Conservation (phyloP, 1,139 yeast species). For the Candida frijolesensis region DNA sequence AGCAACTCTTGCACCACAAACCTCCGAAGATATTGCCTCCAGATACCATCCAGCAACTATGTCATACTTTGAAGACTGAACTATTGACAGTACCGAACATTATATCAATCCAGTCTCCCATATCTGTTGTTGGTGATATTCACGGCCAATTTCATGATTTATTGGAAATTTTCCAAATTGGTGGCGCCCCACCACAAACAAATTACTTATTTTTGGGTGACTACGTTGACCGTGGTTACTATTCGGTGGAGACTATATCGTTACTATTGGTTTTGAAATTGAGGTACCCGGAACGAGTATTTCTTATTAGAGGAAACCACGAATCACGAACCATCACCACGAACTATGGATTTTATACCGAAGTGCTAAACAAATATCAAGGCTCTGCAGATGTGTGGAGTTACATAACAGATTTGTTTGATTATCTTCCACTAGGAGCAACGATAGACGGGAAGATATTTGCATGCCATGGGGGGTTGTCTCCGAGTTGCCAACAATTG, state of each 20-base stretch:
- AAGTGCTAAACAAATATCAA: conserved; percentile 81
- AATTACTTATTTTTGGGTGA: conserved; percentile 92
- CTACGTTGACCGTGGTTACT: conserved; percentile 87
- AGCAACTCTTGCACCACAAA: conserved; percentile 42
- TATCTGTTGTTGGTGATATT: conserved; percentile 97
- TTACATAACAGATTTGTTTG: conserved; percentile 89
- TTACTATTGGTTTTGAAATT: conserved; percentile 80
- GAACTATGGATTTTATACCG: conserved; percentile 94
- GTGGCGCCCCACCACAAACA: conserved; percentile 92
- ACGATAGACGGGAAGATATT: conserved; percentile 92
- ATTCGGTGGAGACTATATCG: conserved; percentile 89
- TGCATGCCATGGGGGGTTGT: conserved; percentile 94
- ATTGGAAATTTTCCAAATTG: conserved; percentile 86
- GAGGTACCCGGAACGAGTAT: conserved; percentile 82
- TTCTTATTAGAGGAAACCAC: conserved; percentile 88
- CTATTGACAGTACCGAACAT: conserved; percentile 61
- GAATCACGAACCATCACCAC: conserved; percentile 96
- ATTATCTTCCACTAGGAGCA: conserved; percentile 85
- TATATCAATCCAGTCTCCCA: conserved; percentile 79
- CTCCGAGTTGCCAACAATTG: conserved; percentile 91
- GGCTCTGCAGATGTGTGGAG: conserved; percentile 86
- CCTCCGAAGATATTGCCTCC: conserved; percentile 49
- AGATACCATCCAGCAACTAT: conserved; percentile 43
- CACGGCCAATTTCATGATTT: conserved; percentile 97
- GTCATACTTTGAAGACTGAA: conserved; percentile 45